phyloP scores from a whole-genome alignment of 78 protist genomes.

The Polysphondylium violaceum region DNA sequence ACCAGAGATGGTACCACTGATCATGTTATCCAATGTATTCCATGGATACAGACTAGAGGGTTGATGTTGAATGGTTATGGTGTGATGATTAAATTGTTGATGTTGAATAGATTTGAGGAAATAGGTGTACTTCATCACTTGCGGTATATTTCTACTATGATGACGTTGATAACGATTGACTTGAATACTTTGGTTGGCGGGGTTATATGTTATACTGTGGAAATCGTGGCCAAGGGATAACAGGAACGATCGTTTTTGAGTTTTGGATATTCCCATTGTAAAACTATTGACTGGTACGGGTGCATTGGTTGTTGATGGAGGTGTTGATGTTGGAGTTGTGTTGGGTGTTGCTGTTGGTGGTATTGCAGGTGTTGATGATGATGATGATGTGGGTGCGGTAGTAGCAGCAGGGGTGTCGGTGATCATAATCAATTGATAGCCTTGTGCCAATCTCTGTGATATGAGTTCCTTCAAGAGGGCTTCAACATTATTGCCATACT shows the following conservation, averaged over 20 bases:
- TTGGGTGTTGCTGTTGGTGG: background rate
- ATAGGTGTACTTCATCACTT: conserved; percentile 28
- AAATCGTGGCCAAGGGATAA: conserved; percentile 75
- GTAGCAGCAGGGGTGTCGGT: background rate
- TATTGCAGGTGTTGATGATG: background rate
- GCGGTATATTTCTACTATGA: conserved; percentile 6
- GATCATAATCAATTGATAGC: conserved; percentile 73
- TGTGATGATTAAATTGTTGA: background rate
- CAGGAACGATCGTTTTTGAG: conserved; percentile 22
- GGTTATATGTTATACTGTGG: conserved; percentile 69
- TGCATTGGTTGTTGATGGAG: background rate
- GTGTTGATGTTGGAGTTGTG: background rate
- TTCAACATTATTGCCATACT: conserved; percentile 65
- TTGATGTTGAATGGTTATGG: conserved; percentile 29
- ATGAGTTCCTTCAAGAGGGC: conserved; percentile 67
- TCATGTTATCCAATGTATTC: conserved; percentile 66
- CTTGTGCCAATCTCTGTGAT: conserved; percentile 78
- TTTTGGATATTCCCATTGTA: background rate
- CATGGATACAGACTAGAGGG: conserved; percentile 54
- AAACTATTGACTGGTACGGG: background rate
- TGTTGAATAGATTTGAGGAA: conserved; percentile 41
- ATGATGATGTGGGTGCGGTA: background rate
- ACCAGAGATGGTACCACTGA: conserved; percentile 45
- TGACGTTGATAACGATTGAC: conserved; percentile 76
- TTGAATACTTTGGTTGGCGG: conserved; percentile 58